Percentiles rank a stretch among this genome's conserved stretches.
Evolutionary conservation across 2,329 filamentous ascomycete genomes (phyloP).

Genomic region (Aspergillus neotritici): DNA sequence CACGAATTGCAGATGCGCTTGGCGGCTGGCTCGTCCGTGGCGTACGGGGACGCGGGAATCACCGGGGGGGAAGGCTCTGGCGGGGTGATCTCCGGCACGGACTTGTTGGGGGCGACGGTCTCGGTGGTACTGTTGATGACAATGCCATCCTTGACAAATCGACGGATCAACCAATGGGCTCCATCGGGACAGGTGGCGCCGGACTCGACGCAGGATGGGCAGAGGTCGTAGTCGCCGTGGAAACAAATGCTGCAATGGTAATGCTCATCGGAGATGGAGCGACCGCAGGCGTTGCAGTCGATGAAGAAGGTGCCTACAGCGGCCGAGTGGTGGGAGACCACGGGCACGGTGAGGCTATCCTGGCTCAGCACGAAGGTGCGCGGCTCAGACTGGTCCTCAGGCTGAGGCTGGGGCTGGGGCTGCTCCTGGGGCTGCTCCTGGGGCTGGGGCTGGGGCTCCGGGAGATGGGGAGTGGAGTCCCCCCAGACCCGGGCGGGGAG

Average conservation of each 20-base stretch:
- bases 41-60: not conserved
- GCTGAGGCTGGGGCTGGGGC: constrained; percentile 5
- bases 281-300: constrained; percentile 87
- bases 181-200: constrained; percentile 73
- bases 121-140: constrained; percentile 84
- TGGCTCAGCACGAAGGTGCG: constrained; percentile 25
- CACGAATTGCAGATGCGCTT: constrained; percentile 59
- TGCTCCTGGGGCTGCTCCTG: constrained; percentile 6
- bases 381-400: constrained; percentile 15
- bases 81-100: constrained; percentile 17
- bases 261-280: constrained; percentile 71
- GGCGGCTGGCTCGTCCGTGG: constrained; percentile 3
- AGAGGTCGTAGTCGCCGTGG: constrained; percentile 89
- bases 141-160: constrained; percentile 69
- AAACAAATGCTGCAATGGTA: constrained; percentile 95
- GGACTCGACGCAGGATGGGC: constrained; percentile 67
- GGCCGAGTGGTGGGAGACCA: constrained; percentile 28
- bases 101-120: constrained; percentile 61
- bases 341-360: constrained; percentile 26
- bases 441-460: not conserved
- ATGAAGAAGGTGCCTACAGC: constrained; percentile 62
- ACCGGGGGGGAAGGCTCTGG: not conserved
- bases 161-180: constrained; percentile 92
- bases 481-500: constrained; percentile 4
- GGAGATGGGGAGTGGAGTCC: too few relatives aligned